Evolutionary conservation across 2,329 filamentous ascomycete species (phyloP).

Genomic region (Beauveria pseudobassiana): DNA sequence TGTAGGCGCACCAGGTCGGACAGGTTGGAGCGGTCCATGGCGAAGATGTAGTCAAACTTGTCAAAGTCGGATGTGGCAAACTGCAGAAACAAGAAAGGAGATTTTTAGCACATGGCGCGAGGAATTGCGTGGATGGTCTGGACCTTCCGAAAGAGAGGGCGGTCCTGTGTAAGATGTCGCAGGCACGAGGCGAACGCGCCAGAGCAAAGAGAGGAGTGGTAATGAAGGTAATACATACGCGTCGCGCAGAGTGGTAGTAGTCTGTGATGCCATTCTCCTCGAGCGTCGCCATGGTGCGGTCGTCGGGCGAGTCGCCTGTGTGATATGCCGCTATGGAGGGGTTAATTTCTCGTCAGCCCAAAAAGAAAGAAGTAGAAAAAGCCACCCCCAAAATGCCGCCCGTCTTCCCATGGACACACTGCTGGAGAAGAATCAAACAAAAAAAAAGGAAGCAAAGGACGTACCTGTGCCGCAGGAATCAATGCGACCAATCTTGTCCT

Average conservation of each 20-base stretch:
- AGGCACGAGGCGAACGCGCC: too few species aligned
- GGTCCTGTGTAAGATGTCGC: too few species aligned
- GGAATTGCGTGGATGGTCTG: too few species aligned
- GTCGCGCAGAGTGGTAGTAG: constrained; percentile 71
- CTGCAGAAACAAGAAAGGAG: constrained; percentile 23
- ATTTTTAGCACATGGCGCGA: background rate
- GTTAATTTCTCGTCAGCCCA: background rate
- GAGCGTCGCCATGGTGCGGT: constrained; percentile 75
- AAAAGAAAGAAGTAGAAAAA: background rate
- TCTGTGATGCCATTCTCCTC: constrained; percentile 64
- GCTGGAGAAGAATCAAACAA: background rate
- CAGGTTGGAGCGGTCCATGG: constrained; percentile 85
- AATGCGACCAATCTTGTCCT: constrained; percentile 55
- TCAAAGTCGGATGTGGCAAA: constrained; percentile 63
- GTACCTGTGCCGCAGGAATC: constrained; percentile 79
- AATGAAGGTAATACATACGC: constrained; percentile 39
- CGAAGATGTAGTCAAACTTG: constrained; percentile 86
- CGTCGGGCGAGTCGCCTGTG: constrained; percentile 66
- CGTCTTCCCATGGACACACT: too few species aligned
- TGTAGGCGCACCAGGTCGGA: constrained; percentile 57
- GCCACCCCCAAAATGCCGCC: background rate
- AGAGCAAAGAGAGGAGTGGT: background rate
- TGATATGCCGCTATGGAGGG: constrained; percentile 65
- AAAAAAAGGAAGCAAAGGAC: background rate
- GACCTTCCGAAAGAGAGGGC: too few species aligned